Base-by-base conservation (phyloP, 176 grass and related monocot species). In the Miscanthus lutarioriparius region DNA sequence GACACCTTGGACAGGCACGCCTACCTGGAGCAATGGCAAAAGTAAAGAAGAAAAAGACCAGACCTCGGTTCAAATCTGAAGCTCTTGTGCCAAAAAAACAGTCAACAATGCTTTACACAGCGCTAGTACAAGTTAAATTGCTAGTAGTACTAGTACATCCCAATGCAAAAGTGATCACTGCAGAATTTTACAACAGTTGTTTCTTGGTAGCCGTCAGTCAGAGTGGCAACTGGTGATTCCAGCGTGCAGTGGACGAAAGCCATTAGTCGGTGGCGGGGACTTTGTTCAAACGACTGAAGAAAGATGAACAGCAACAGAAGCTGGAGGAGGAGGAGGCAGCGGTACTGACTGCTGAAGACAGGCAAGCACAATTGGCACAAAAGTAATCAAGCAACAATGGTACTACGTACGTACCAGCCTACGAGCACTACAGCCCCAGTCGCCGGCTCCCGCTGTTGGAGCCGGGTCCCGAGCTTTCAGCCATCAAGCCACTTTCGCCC, bases 221-320 rank as follows among this genome's bases (percentile, higher is more conserved):
- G 10, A 13, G 25, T 8, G 4, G 20, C 32, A 27, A 47, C 74
- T 2, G 30, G 40, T 41, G 25, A 64, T 27, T 67, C 59, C 8
- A 2, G 35, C 13, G 33, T 40, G 15, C 44, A 44, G n/a, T 26
- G 10, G 23, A 8, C 8, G 22, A 59, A 58, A 56, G 58, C 23
- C 41, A 64, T 12, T 7, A 49, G n/a, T n/a, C n/a, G 49, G n/a
- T 76, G 80, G 87, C 87, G 91, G 90, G 64, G 64, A 64, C 68
- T 69, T 33, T 37, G 69, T 92, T 88, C 83, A 83, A 88, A 89
- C 54, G 25, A 28, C 62, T 2, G 65, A 54, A 22, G 17, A 10
- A 62, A 48, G 39, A 16, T 48, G 51, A 13, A 66, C 74, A 37
- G n/a, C 17, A 70, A 64, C 26, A 28, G 76, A 27, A 38, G 38